Base-by-base conservation (phyloP, 1,284 basidiomycete species). In the Flammula alnicola region DNA sequence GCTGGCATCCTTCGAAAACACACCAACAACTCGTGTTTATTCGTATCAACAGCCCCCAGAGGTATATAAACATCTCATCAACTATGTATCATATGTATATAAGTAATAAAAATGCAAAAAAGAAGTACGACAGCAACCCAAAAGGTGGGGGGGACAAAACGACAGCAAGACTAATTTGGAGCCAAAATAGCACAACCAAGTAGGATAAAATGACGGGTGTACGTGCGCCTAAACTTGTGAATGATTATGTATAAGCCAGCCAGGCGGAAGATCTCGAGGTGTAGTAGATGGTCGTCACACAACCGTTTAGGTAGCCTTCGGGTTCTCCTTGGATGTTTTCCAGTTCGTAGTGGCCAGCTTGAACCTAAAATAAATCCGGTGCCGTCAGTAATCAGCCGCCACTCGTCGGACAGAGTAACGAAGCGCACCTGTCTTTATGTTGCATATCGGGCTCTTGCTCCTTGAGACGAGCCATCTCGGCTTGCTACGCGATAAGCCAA, bases 281-380 rank as follows among this genome's bases (percentile, higher is more conserved):
- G n/a, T n/a, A n/a, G n/a, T n/a, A n/a, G 12, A 9, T 5, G 30
- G 23, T 32, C 10, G 16, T n/a, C n/a, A n/a, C 30, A 43, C 19
- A 11, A 41, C 50, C 27, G 22, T 49, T 65, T 61, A 74, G 23
- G 63, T 57, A 22, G 62, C 59, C 66, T 79, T 80, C 10, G 82
- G 81, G 64, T 85, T 86, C 64, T 85, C 83, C 64, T 83, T 84
- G 49, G 84, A 77, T 55, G 76, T 80, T 68, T 86, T 87, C 87
- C 87, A 91, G 70, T 89, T 90, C 36, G 79, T 61, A 2, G 88
- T 86, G 17, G 88, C 88, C 44, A 78, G 62, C 67, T 86, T 89
- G 73, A 90, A 90, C 64, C 87, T 90, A 42, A 35, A 35, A 49
- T 43, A 43, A 10, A 20, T 8, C 17, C 41, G 23, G 12, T 20